Evolutionary conservation across 75 land plant genomes (phyloP).

Genomic region (Larix kaempferi): DNA sequence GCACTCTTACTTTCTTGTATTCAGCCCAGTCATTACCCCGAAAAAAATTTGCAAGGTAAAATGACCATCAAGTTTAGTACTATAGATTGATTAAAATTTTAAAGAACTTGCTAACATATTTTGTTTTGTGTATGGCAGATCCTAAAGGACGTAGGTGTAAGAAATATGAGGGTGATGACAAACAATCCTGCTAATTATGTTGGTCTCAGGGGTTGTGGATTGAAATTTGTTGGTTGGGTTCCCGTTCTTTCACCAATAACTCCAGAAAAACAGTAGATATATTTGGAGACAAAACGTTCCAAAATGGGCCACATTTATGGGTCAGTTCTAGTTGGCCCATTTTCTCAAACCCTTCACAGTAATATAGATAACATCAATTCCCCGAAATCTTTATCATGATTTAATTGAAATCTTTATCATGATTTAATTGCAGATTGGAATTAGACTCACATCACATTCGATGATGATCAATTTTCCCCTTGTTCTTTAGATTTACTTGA

Average conservation of each 20-base stretch:
- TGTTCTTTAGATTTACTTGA: too few species aligned
- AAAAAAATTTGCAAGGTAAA: too few species aligned
- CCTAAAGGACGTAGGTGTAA: conserved; percentile 59
- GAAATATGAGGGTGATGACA: conserved; percentile 69
- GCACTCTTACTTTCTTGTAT: background rate
- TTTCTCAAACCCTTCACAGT: background rate
- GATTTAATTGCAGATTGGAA: too few species aligned
- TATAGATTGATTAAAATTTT: too few species aligned
- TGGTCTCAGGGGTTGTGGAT: conserved; percentile 67
- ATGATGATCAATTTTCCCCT: too few species aligned
- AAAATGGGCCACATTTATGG: conserved; percentile 98
- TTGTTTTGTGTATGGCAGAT: conserved; percentile 42
- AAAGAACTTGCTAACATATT: too few species aligned
- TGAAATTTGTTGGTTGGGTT: conserved; percentile 51
- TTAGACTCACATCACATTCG: too few species aligned
- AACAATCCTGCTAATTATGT: conserved; percentile 72
- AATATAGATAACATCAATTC: too few species aligned
- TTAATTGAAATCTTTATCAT: too few species aligned
- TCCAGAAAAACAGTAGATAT: conserved; percentile 78
- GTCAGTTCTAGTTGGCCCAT: conserved; percentile 17
- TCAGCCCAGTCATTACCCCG: too few species aligned
- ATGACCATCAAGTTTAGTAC: too few species aligned
- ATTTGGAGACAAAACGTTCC: conserved; percentile 83
- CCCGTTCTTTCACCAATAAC: conserved; percentile 62
- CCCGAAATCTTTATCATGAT: too few species aligned